Evolutionary conservation across 2,329 filamentous ascomycete species (phyloP), one percentile per base, ranked within the genome.

Genomic region (Dactylellina leptospora): DNA sequence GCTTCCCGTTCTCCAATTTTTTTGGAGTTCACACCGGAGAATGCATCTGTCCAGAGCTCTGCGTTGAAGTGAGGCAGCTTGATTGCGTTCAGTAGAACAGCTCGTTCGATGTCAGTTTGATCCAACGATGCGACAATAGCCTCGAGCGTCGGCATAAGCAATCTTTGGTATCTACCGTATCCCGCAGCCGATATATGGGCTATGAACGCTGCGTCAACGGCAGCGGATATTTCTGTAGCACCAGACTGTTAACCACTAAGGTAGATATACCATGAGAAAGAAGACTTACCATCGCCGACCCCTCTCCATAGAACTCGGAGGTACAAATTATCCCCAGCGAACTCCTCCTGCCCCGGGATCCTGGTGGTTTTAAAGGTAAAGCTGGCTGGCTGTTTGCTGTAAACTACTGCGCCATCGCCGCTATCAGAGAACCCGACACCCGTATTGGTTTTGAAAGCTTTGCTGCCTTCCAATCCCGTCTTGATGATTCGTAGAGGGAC

Each of bases 401-500:
- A 71, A 38, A 62, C 53, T 8, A 62, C 44, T n/a, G 74, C 74
- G 54, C 76, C 74, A 5, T 69, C 68, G 27, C 69, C 20, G 2
- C 28, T 16, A 54, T 62, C 64, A 10, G 71, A 45, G 50, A 71
- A 50, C 45, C 75, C 59, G 11, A 75, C 74, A 0, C 87, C 85
- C 74, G 87, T 88, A 16, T 85, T 81, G 0, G 90, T 85, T 11
- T 86, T 83, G 73, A 90, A 93, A 0, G 88, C 80, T 1, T 89
- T 86, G 0, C 91, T 93, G 3, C 85, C 86, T 10, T 89, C 80
- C 0, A 99, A 84, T 56, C 87, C 84, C 74, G 90, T 91, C 59
- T 85, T 85, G 47, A 90, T 83, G 4, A 99, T 81, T 2, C 90
- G 85, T 8, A 97, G 79, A 0, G 95, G 95, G 27, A 89, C 88